Evolutionary conservation across 148 eudicot species (phyloP).

Genomic region (Suaeda aralocaspica): DNA sequence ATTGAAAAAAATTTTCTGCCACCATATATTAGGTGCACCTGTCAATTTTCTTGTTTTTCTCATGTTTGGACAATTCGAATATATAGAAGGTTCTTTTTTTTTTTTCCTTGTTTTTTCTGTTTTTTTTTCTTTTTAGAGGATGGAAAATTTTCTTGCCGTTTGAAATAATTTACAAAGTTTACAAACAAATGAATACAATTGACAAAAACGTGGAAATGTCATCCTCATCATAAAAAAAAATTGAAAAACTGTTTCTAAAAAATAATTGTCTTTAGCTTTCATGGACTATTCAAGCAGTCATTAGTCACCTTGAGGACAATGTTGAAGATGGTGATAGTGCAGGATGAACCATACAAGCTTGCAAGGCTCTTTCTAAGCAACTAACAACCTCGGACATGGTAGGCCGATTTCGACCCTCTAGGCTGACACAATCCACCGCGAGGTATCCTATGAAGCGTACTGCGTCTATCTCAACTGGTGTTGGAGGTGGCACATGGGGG

Average conservation of each 20-base stretch:
- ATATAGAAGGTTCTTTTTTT: not conserved
- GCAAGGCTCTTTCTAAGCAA: conserved; percentile 58
- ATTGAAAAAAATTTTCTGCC: not conserved
- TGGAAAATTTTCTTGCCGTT: not conserved
- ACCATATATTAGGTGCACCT: conserved; percentile 8
- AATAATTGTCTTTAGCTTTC: not conserved
- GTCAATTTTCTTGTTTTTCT: conserved; percentile 12
- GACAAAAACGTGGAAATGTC: conserved; percentile 25
- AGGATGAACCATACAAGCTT: conserved; percentile 42
- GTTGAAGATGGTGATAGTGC: conserved; percentile 35
- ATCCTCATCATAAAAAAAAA: not conserved
- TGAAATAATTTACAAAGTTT: conserved; percentile 8
- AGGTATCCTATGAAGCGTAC: conserved; percentile 60
- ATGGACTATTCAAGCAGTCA: conserved; percentile 10
- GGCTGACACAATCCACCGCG: conserved; percentile 61
- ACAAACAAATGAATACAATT: conserved; percentile 20
- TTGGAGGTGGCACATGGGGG: conserved; percentile 54
- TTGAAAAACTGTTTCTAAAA: too few relatives aligned
- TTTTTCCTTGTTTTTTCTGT: too few relatives aligned
- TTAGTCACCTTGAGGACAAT: conserved; percentile 35
- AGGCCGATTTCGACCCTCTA: conserved; percentile 56
- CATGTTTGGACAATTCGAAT: not conserved
- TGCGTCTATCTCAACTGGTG: conserved; percentile 75
- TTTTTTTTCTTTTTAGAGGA: conserved; percentile 1
- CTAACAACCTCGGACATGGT: conserved; percentile 60